phyloP scores from a whole-genome alignment of 225 moss, liverwort and hornwort genomes.

The Pseudoscleropodium purum region DNA sequence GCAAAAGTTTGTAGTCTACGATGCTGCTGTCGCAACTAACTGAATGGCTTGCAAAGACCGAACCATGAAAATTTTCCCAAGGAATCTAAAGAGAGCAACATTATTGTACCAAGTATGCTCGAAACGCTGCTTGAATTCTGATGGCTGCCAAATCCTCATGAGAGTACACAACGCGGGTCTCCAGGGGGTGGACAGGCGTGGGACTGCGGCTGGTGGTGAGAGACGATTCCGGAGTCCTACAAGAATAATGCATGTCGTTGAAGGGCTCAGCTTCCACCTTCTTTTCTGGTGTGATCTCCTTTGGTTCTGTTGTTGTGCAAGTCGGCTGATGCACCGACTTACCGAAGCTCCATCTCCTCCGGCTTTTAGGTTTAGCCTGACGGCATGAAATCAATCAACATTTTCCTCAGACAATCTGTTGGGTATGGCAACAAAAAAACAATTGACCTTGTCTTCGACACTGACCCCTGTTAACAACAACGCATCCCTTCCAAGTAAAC shows the following conservation, averaged over 20 bases:
- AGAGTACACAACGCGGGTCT: not conserved
- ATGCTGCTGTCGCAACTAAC: not conserved
- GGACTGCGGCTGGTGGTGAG: conserved; percentile 15
- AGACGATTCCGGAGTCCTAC: conserved; percentile 29
- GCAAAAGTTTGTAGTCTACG: not conserved
- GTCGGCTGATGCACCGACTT: conserved; percentile 46
- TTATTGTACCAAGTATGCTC: conserved; percentile 68
- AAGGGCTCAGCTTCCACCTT: conserved; percentile 41
- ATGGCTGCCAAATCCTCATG: conserved; percentile 81
- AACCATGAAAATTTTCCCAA: not conserved
- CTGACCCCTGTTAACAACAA: not conserved
- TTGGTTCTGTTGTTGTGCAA: conserved; percentile 7
- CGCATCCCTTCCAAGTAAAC: not conserved
- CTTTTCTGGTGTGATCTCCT: conserved; percentile 35
- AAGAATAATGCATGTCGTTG: conserved; percentile 2
- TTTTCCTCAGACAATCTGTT: not conserved
- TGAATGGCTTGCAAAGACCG: not conserved
- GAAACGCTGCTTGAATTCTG: conserved; percentile 83
- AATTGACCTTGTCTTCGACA: not conserved
- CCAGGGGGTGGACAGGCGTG: conserved; percentile 25
- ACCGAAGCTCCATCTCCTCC: conserved; percentile 86
- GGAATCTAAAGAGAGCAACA: not conserved
- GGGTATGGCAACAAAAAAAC: not conserved
- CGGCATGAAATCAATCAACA: not conserved
- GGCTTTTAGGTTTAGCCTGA: conserved; percentile 67